Evolutionary conservation across 768 basidiomycete genomes (phyloP).

Genomic region (Auriscalpium vulgare): DNA sequence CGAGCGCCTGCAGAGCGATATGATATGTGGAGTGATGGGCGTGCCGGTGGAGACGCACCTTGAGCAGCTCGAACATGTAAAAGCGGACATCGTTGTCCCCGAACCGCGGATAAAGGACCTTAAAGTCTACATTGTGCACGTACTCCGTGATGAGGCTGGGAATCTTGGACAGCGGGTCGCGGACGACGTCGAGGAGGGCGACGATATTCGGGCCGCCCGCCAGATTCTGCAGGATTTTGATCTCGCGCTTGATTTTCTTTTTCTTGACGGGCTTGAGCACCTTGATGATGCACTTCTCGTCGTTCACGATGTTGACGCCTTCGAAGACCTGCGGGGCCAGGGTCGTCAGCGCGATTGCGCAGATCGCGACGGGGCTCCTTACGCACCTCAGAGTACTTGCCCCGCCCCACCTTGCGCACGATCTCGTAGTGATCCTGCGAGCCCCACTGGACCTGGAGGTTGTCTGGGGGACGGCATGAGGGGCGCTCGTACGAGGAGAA

Average conservation of each 20-base stretch:
- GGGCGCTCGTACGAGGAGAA: neutral
- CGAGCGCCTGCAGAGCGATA: constrained; percentile 57
- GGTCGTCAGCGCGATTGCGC: neutral
- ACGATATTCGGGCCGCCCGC: constrained; percentile 95
- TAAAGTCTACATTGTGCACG: constrained; percentile 97
- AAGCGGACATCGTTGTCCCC: constrained; percentile 92
- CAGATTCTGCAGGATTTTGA: constrained; percentile 95
- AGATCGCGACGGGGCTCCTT: constrained; percentile 1
- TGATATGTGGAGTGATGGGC: neutral
- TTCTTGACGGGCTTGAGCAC: constrained; percentile 99
- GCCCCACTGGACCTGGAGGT: constrained; percentile 96
- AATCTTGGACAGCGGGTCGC: constrained; percentile 93
- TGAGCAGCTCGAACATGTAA: constrained; percentile 95
- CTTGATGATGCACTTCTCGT: constrained; percentile 97
- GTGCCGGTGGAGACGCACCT: constrained; percentile 37
- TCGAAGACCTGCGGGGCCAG: constrained; percentile 65
- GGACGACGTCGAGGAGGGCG: constrained; percentile 87
- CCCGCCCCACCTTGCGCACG: constrained; percentile 90
- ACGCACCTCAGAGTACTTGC: constrained; percentile 88
- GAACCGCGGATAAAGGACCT: constrained; percentile 91
- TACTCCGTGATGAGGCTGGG: constrained; percentile 97
- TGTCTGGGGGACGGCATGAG: constrained; percentile 45
- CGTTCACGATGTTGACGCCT: constrained; percentile 83
- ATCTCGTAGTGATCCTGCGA: constrained; percentile 97
- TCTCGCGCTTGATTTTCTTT: constrained; percentile 99